Base-by-base conservation (phyloP, 495 filamentous ascomycete genomes). In the Astrothelium subdiscretum region DNA sequence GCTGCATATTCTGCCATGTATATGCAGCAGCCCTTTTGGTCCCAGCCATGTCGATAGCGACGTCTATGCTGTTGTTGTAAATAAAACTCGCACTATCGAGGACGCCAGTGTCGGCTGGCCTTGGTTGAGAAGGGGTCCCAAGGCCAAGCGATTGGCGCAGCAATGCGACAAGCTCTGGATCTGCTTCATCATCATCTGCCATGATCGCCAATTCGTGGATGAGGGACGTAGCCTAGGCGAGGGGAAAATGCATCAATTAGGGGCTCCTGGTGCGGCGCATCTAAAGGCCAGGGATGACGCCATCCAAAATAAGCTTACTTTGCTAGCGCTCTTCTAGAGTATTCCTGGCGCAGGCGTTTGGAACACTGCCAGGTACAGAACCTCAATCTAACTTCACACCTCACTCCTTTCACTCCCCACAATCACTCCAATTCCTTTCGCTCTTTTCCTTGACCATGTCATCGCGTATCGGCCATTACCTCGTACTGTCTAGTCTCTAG, bases 41-140 rank as follows among this genome's bases (percentile, higher is more conserved):
- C 20, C 85, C 81, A 38, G 81, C 79, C 71, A 88, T 87, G 73
- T 90, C 86, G 26, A 97, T 70, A 12, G 90, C 90, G 31, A 97
- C 90, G 71, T 97, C 94, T 75, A 95, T 92, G 65, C 89, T 81
- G 75, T 97, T 92, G 76, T 95, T 85, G 76, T 89, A 95, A 65
- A 97, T 83, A 75, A 85, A 90, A 74, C 92, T 84, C 32, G 94
- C 92, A 61, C 80, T 80, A 64, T 89, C 80, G 1, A 99, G 80
- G 31, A 97, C 92, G 31, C 86, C 86, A 0, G 90, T 96, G 62
- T 92, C 59, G 59, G 66, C 67, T 65, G 29, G 67, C 66, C 22
- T 68, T 54, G 31, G 42, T 58, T 24, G 62, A 61, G n/a, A 65
- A 44, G 40, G 44, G 58, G 31, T 65, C 48, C 20, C 26, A 24